Evolutionary conservation across 495 filamentous ascomycete genomes (phyloP), one percentile per base, ranked within the genome.

Genomic region (Hypoxylon rickii): DNA sequence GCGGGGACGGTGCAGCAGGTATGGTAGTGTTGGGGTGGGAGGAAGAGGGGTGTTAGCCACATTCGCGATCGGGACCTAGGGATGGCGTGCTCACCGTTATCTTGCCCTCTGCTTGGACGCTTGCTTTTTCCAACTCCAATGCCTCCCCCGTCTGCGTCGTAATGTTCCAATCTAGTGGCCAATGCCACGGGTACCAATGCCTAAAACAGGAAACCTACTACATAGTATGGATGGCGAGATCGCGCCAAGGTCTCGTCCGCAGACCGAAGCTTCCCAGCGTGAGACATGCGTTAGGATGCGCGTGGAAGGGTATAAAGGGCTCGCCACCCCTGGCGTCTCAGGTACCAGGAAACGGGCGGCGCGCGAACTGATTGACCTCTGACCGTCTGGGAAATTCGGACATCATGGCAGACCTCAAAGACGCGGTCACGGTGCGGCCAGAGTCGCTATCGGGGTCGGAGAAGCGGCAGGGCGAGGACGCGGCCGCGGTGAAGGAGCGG

Each of bases 401-500:
- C 24, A 44, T 1, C 21, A 62, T 62, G 58, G 46, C 58, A 47
- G 52, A 56, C 22, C 18, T 29, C 36, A 62, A 62, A 22, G 21
- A 52, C 16, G n/a, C 36, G 21, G 31, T 3, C 33, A 36, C 48
- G 22, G 32, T 47, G n/a, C 44, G 47, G 31, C 46, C 47, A 4
- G 58, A 56, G 32, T 55, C 46, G 16, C 16, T 62, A 16, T 48
- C 58, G 42, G 41, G 20, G n/a, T 51, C 41, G 10, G 58, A 62
- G 21, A 51, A 41, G 45, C 49, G 17, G 6, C 40, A 41, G 15
- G 36, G 10, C 11, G 42, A 44, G 10, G 46, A 62, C 20, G 3
- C 51, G 24, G 17, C 12, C 21, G 37, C 29, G 3, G 38, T 40
- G 22, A 56, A 44, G 36, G 52, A 56, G 32, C 42, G 29, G 18